These are phyloP conservation scores for Kluyveromyces aestuarii DNA, from an alignment of 805 yeast genomes.

Conservation along the genomic window DNA sequence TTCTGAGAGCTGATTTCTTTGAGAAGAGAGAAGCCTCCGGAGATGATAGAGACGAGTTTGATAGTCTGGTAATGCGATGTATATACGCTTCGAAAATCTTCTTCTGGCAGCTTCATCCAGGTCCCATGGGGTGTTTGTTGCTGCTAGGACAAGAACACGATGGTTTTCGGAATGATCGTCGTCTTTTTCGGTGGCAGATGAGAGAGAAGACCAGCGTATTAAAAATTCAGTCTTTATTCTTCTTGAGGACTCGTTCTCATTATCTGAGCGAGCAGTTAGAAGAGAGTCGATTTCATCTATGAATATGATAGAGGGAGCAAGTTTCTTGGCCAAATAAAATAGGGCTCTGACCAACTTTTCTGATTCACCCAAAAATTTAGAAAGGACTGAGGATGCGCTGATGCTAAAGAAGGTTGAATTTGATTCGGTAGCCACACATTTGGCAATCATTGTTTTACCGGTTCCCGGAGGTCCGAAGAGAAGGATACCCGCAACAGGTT, in stretches of 20 bases:
- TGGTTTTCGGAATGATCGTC: slow-evolving; percentile 33
- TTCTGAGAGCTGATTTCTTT: slow-evolving; percentile 54
- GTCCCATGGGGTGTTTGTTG: slow-evolving; percentile 95
- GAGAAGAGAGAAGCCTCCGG: slow-evolving; percentile 57
- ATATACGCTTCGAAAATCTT: slow-evolving; percentile 84
- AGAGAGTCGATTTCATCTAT: slow-evolving; percentile 94
- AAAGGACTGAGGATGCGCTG: slow-evolving; percentile 81
- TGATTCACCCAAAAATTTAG: slow-evolving; percentile 83
- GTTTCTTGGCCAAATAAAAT: slow-evolving; percentile 70
- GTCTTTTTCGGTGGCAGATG: slow-evolving; percentile 63
- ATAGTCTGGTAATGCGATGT: slow-evolving; percentile 87
- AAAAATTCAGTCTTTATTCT: slow-evolving; percentile 88
- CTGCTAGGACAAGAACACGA: slow-evolving; percentile 84
- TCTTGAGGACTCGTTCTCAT: slow-evolving; percentile 79
- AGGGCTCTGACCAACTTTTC: slow-evolving; percentile 88
- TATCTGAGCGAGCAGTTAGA: slow-evolving; percentile 56
- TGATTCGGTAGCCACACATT: slow-evolving; percentile 95
- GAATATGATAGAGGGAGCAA: slow-evolving; percentile 90
- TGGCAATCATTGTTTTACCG: slow-evolving; percentile 93
- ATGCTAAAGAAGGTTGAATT: slow-evolving; percentile 88
- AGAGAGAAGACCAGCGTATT: slow-evolving; percentile 89
- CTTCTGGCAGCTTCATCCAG: slow-evolving; percentile 96
- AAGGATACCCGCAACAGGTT: slow-evolving; percentile 94
- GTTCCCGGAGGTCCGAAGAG: slow-evolving; percentile 99
- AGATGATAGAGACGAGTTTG: slow-evolving; percentile 75